Evolutionary conservation across 2,329 filamentous ascomycete species (phyloP), one percentile per base, ranked within the genome.

Genomic region (Talaromyces sp.): DNA sequence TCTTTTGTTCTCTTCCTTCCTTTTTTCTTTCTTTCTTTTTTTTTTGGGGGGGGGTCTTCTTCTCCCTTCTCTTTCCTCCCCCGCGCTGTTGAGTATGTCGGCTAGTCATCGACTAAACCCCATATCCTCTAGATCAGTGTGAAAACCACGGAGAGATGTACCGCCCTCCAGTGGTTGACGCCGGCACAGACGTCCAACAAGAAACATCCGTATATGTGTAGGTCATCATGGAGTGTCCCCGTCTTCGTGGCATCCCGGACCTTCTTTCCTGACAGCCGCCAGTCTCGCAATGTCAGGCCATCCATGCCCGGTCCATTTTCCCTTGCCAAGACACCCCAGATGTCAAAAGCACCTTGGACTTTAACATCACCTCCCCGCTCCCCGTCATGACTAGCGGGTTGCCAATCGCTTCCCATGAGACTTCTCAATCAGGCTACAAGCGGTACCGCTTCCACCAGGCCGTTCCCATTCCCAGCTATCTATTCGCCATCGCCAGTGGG

Each of bases 291-390:
- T 96, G 92, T 73, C 93, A 99, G 79, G 92, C 93, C 49, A 97
- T 97, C 67, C 92, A 97, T 67, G 91, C 90, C 39, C 86, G 94
- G 55, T 96, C 91, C 43, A 84, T 97, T 56, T 96, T 97, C 73
- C 94, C 94, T 6, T 97, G 93, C 75, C 93, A 97, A 77, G 94
- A 99, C 70, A 97, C 94, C 1, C 94, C 94, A 3, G 93, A 97
- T 70, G 89, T 97, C 65, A 99, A 99, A 79, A 91, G 90, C n/a
- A 95, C 91, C 1, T 91, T 92, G 74, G 86, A 87, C 57, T 97
- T 97, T 78, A 89, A 87, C 66, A 88, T 99, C 67, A 86, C 86
- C 22, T 97, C 91, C 20, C 86, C 88, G 4, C 82, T 96, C 13
- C 91, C 91, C 0, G 92, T 97, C n/a, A 85, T 97, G 51, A 92